Evolutionary conservation across 257 asterid genomes (phyloP), one percentile per base, ranked within the genome.

Genomic region (Solanum commersonii): DNA sequence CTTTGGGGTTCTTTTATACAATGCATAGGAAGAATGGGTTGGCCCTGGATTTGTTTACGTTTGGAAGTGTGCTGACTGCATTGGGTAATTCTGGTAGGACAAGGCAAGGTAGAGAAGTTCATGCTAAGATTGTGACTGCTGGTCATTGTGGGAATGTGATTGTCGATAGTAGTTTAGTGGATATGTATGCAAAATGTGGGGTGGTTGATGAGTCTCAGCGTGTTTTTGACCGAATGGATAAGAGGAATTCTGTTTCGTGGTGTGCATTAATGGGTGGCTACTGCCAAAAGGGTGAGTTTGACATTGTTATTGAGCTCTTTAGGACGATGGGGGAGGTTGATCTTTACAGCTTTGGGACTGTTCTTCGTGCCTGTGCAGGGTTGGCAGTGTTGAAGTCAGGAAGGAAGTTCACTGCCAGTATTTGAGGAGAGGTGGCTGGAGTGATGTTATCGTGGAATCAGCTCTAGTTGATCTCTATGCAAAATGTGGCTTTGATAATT

Each of bases 361-460:
- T 94, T 89, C 92, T 95, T 11, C 95, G 98, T 23, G 98, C 98
- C 33, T 95, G 98, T 91, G 92, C 98, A 20, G 99, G 98, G 63
- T 93, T 97, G 92, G 93, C 95, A 22, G 93, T 95, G 35, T 93
- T 89, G 87, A 92, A 90, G 87, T 93, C 91, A 1, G 99, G 99
- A 97, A 93, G 91, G 98, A 96, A 91, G 90, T 97, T 2, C 99
- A 97, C 88, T 94, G 98, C 89, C 99, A 94, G 86, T 97, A 96
- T 91, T 88, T 97, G 89, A 97, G 93, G 92, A 90, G 95, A 87
- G 95, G 98, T 70, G 88, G 98, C 38, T 94, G 98, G 98, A 92
- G 93, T 68, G 96, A 96, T 82, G 93, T 97, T 20, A 94, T 97
- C 65, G 98, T 95, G 42, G 99, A 97, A 91, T 97, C 99, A 9